Base-by-base conservation (phyloP, 805 yeast genomes). In the Yarrowia porcina region DNA sequence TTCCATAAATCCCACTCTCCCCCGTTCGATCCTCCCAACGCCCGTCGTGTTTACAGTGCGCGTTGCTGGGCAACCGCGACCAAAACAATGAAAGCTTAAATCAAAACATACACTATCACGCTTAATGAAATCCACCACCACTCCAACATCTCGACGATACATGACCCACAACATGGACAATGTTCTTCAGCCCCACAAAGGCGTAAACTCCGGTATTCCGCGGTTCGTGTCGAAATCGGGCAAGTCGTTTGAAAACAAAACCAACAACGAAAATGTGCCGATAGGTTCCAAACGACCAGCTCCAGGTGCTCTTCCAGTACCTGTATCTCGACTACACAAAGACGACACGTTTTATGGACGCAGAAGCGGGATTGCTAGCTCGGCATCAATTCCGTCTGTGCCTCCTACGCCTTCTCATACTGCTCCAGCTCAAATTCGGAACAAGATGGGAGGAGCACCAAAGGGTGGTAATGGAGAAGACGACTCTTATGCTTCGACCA, bases 111-210 rank as follows among this genome's bases (percentile, higher is more conserved):
- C 45, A 41, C 45, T 15, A 41, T 41, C 45, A 41, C 45, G 44
- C 27, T 39, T 39, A 39, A 21, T 39, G 27, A 39, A 39, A 17
- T 32, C 17, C 35, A 32, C 6, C n/a, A 11, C 11, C 18, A 12
- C 12, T 17, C 3, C 6, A 4, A 32, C 36, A 27, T 12, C 23
- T 27, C 32, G 5, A 17, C 30, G 18, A 35, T 18, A 13, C 36
- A 11, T 44, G 15, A 23, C 20, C 21, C 42, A 52, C 39, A 23
- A 15, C 18, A 52, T 52, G 59, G 59, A 52, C 32, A 52, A 36
- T 18, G 59, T 52, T 32, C 17, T 52, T 6, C 59, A 52, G 44
- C 59, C 59, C 23, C 44, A 35, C 25, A 52, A 36, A 44, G 59
- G 25, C 12, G 32, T 2, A 12, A 52, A 52, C 36, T 52, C 59